Percentiles rank a stretch among this genome's conserved stretches.
These are phyloP conservation scores for Leccinum incarnatum DNA, from an alignment of 768 basidiomycete genomes.

Conservation along the genomic window DNA sequence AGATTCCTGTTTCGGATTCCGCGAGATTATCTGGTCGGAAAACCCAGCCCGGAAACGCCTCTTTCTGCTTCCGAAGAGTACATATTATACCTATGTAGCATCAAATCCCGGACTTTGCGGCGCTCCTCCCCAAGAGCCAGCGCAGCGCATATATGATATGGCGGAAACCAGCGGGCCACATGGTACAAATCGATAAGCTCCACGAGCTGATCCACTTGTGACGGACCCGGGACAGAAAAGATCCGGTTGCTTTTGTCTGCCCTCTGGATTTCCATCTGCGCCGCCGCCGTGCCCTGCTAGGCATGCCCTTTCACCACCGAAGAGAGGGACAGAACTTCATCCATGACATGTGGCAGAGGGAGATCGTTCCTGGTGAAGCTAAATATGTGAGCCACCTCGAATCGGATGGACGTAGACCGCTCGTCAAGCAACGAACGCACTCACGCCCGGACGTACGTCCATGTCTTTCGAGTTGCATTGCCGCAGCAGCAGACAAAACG, in stretches of 20 bases:
- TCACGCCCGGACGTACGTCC: background rate
- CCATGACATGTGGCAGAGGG: slow-evolving; percentile 8
- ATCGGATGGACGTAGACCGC: background rate
- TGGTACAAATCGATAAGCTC: slow-evolving; percentile 15
- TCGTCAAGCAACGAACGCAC: background rate
- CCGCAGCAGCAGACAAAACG: background rate
- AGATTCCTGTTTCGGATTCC: slow-evolving; percentile 14
- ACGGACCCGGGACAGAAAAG: slow-evolving; percentile 18
- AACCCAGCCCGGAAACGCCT: slow-evolving; percentile 9
- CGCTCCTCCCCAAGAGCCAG: background rate
- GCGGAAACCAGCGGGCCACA: slow-evolving; percentile 25
- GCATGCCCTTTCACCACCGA: background rate
- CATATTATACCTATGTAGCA: background rate
- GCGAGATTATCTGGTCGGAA: slow-evolving; percentile 13
- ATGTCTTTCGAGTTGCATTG: slow-evolving; percentile 5
- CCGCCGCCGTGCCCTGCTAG: background rate
- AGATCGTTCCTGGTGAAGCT: background rate
- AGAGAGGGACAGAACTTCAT: background rate
- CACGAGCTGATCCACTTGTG: slow-evolving; percentile 2
- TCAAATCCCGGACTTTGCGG: slow-evolving; percentile 32
- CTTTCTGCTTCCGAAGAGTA: slow-evolving; percentile 3
- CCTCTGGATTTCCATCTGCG: background rate
- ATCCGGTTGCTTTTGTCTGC: slow-evolving; percentile 3
- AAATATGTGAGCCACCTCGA: background rate
- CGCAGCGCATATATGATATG: slow-evolving; percentile 3